Percentiles rank a stretch among this genome's conserved stretches.
These are phyloP conservation scores for Solanum arcanum DNA, from an alignment of 257 asterid genomes.

Conservation along the genomic window DNA sequence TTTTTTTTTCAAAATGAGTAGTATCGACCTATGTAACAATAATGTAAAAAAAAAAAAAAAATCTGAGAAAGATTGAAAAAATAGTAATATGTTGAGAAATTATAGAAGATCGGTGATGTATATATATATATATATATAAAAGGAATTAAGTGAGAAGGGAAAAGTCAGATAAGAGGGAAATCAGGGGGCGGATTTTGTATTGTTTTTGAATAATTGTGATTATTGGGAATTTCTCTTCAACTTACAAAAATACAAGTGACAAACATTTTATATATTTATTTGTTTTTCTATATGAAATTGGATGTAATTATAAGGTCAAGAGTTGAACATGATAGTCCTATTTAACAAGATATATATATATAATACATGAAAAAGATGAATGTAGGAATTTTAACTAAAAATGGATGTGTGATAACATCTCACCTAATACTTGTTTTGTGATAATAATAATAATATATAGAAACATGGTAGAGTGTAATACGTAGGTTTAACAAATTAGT, in stretches of 20 bases:
- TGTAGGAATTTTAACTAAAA: background rate
- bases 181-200: constrained; percentile 5
- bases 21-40: background rate
- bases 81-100: background rate
- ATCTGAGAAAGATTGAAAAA: background rate
- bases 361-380: background rate
- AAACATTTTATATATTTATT: background rate
- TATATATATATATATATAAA: background rate
- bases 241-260: background rate
- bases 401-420: background rate
- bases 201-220: background rate
- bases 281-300: background rate
- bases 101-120: background rate
- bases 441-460: background rate
- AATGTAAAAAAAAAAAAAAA: background rate
- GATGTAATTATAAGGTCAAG: background rate
- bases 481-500: background rate
- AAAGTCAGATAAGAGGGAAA: background rate
- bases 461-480: background rate
- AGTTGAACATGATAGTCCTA: background rate
- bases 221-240: background rate
- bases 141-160: background rate
- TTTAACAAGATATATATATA: background rate
- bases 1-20: background rate
- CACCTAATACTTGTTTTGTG: background rate